Conservation (phyloP, 208 protist genomes). For the Leishmania turanica region DNA sequence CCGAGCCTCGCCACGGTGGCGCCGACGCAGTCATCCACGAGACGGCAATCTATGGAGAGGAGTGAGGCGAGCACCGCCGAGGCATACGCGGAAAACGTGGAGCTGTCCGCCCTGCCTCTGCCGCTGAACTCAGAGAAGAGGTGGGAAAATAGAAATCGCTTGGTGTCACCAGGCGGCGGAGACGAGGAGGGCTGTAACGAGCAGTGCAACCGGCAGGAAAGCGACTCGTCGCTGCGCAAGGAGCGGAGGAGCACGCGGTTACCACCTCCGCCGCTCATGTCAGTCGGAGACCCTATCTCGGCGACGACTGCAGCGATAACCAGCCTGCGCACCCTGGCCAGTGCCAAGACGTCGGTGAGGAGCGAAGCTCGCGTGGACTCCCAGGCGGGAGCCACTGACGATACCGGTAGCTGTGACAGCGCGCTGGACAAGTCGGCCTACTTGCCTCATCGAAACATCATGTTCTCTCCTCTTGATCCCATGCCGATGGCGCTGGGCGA, state of each 20-base stretch:
- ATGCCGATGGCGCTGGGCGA: slow-evolving; percentile 8
- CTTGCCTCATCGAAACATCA: not conserved
- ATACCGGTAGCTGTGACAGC: slow-evolving; percentile 21
- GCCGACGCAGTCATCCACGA: not conserved
- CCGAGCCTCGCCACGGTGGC: slow-evolving; percentile 21
- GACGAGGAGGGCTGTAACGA: not conserved
- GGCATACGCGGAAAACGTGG: not conserved
- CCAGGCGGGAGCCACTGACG: slow-evolving; percentile 13
- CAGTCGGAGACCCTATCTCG: not conserved
- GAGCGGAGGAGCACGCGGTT: not conserved
- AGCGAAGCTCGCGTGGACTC: slow-evolving; percentile 1
- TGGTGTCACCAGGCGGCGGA: not conserved
- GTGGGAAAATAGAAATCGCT: not conserved
- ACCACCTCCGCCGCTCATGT: not conserved
- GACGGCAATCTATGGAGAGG: not conserved
- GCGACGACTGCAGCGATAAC: not conserved
- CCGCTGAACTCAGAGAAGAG: not conserved
- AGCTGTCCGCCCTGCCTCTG: not conserved
- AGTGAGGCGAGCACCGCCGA: not conserved
- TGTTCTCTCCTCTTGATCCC: slow-evolving; percentile 19
- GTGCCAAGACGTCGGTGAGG: not conserved
- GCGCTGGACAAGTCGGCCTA: slow-evolving; percentile 7
- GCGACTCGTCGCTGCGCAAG: not conserved
- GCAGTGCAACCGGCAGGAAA: not conserved
- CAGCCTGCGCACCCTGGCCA: not conserved